Base-by-base conservation (phyloP, 805 yeast genomes). In the Wickerhamiella dianesei region DNA sequence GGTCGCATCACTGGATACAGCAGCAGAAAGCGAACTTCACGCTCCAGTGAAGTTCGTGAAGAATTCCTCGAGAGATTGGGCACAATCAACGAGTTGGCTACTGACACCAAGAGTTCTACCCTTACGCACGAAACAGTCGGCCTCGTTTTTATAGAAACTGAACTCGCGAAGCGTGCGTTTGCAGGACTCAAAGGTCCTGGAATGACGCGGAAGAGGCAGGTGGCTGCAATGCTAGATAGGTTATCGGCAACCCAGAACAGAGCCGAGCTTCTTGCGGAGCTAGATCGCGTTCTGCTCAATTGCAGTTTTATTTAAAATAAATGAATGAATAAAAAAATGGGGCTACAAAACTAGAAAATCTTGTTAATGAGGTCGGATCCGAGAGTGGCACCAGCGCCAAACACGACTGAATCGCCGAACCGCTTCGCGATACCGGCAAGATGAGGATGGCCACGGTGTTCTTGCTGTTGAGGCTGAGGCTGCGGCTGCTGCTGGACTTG, bases 341-440 rank as follows among this genome's bases (percentile, higher is more conserved):
- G 21, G 3, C 29, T 22, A 17, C 41, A 4, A 8, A 25, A 4
- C 13, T 21, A 9, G 39, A 17, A 21, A 16, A 55, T 51, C 35
- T 50, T 51, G 50, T 82, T 77, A 37, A 88, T 84, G 44, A 89
- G 56, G 57, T 82, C 86, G 41, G 84, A 73, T 59, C 97, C 97
- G 46, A 88, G 70, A 1, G 95, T 80, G 37, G 96, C 95, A 70
- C 97, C 97, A 8, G 95, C 96, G 64, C 96, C 96, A 54, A 86
- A 89, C 43, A 88, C 76, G 35, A 94, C 88, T n/a, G 96, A 94
- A 55, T 86, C 78, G 50, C 95, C 95, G 49, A 88, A 67, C 64
- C 84, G 81, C 52, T 82, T 72, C 21, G 94, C 94, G 55, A 84
- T 76, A 58, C 73, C 79, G 64, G 76, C 76, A 49, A 80, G 53